phyloP scores from a whole-genome alignment of 1,284 basidiomycete genomes.

The Naganishia sp. region DNA sequence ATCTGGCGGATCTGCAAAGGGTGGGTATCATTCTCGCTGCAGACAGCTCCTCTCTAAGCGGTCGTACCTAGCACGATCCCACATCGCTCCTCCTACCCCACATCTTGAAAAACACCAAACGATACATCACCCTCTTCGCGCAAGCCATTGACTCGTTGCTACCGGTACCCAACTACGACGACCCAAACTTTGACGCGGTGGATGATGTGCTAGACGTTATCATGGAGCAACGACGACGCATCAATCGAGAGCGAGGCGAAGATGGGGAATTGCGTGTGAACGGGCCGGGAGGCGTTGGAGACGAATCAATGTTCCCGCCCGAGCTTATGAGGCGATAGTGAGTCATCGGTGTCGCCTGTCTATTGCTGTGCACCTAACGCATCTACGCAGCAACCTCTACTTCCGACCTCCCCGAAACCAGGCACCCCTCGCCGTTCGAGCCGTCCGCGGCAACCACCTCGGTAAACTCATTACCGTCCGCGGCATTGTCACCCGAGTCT shows the following conservation, averaged over 20 bases:
- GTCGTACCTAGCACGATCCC: constrained; percentile 57
- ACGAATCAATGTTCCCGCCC: constrained; percentile 68
- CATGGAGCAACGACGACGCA: constrained; percentile 84
- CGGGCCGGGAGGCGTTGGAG: constrained; percentile 50
- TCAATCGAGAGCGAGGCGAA: constrained; percentile 75
- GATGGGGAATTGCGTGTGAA: constrained; percentile 19
- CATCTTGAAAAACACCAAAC: constrained; percentile 81
- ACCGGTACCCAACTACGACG: constrained; percentile 79
- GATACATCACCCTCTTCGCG: constrained; percentile 86
- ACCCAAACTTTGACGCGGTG: constrained; percentile 54
- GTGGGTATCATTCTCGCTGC: constrained; percentile 36
- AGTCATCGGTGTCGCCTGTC: constrained; percentile 51
- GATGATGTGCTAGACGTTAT: constrained; percentile 93
- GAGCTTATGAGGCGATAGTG: constrained; percentile 92
- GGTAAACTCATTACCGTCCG: constrained; percentile 93
- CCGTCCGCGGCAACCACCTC: constrained; percentile 80
- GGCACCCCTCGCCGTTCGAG: constrained; percentile 78
- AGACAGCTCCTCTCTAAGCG: neutral
- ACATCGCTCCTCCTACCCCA: constrained; percentile 68
- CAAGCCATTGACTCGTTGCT: constrained; percentile 87
- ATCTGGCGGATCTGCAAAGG: constrained; percentile 52
- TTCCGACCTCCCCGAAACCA: constrained; percentile 76
- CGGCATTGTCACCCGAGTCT: constrained; percentile 96
- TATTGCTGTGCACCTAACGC: neutral
- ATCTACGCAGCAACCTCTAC: constrained; percentile 76